Conservation (phyloP, 805 yeast genomes). For the Cyberlindnera japonica region DNA sequence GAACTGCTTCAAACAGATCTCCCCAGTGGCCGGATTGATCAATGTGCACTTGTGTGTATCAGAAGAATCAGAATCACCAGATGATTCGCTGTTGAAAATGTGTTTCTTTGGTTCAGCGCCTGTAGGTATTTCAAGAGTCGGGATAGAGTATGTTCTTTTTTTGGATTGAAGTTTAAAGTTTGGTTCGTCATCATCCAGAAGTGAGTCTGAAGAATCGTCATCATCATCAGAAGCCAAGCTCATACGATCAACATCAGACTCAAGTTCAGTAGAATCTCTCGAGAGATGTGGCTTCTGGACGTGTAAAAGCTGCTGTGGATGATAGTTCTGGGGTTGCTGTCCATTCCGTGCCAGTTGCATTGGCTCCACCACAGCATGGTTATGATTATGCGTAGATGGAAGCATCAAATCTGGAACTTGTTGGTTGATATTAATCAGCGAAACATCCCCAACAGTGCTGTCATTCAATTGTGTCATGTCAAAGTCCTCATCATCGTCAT, state of each 20-base stretch:
- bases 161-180: constrained; percentile 3
- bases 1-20: constrained; percentile 71
- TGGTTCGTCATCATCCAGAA: constrained; percentile 22
- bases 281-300: constrained; percentile 6
- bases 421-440: constrained; percentile 1
- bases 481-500: constrained; percentile 22
- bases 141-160: constrained; percentile 5
- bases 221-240: constrained; percentile 36
- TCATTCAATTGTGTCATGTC: constrained; percentile 15
- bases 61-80: constrained; percentile 2
- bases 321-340: neutral
- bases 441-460: constrained; percentile 1
- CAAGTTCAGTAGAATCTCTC: constrained; percentile 30
- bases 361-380: neutral
- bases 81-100: neutral
- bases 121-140: neutral
- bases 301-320: constrained; percentile 4
- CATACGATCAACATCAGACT: constrained; percentile 42
- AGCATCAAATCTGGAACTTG: constrained; percentile 10
- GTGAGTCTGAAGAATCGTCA: constrained; percentile 26
- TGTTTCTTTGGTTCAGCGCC: neutral
- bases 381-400: constrained; percentile 1
- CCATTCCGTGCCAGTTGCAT: neutral
- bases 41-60: constrained; percentile 50
- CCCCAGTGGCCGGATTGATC: constrained; percentile 56